Evolutionary conservation across 495 filamentous ascomycete genomes (phyloP).

Genomic region (Aspergillus campestris): DNA sequence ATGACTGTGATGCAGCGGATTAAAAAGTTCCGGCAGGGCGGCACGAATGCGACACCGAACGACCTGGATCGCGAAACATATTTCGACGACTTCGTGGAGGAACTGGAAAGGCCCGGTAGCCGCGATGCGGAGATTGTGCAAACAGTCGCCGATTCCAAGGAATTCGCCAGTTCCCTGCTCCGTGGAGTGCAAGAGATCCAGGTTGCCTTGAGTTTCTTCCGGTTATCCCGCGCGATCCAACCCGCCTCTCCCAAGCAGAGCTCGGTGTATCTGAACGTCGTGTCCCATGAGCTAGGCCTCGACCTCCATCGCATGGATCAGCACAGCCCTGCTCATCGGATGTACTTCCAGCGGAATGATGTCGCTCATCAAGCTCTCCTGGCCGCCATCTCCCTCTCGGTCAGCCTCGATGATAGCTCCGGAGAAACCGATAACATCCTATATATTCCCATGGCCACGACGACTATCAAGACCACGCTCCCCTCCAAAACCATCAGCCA

Average conservation of each 20-base stretch:
- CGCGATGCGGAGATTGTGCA: slow-evolving; percentile 68
- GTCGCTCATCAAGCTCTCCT: slow-evolving; percentile 92
- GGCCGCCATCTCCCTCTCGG: slow-evolving; percentile 82
- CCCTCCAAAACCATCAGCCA: slow-evolving; percentile 89
- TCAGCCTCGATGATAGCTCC: slow-evolving; percentile 81
- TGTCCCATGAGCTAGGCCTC: slow-evolving; percentile 92
- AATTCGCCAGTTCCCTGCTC: slow-evolving; percentile 82
- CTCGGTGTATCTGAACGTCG: slow-evolving; percentile 71
- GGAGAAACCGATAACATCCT: slow-evolving; percentile 78
- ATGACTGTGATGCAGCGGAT: slow-evolving; percentile 48
- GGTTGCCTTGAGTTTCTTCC: slow-evolving; percentile 87
- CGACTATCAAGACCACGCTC: slow-evolving; percentile 86
- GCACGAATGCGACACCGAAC: slow-evolving; percentile 24
- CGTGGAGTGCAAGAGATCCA: slow-evolving; percentile 94
- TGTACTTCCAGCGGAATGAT: slow-evolving; percentile 95
- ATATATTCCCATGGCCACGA: slow-evolving; percentile 97
- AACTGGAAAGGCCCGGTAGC: slow-evolving; percentile 65
- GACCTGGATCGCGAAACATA: slow-evolving; percentile 48
- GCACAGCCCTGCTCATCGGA: slow-evolving; percentile 89
- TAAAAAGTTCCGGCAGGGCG: slow-evolving; percentile 29
- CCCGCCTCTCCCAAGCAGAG: slow-evolving; percentile 54
- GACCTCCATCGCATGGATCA: slow-evolving; percentile 90
- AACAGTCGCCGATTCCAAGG: slow-evolving; percentile 85
- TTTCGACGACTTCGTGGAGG: slow-evolving; percentile 69
- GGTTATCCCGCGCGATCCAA: slow-evolving; percentile 69